These are phyloP conservation scores for Oryza longistaminata DNA, from an alignment of 176 grass and related monocot genomes.

Conservation along the genomic window DNA sequence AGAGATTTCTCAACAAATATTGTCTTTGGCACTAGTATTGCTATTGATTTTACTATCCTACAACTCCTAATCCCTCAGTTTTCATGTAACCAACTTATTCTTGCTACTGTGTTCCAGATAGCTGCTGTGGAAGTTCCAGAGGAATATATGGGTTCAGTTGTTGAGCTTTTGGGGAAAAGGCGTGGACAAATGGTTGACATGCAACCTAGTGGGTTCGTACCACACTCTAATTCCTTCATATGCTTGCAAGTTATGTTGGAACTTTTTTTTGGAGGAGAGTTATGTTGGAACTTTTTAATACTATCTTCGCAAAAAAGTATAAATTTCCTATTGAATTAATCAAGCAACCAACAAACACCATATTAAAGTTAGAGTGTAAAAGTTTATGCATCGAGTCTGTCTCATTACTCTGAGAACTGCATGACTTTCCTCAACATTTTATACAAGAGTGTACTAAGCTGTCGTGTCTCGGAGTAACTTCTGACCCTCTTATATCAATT, in stretches of 20 bases:
- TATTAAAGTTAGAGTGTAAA: not conserved
- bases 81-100: slow-evolving; percentile 26
- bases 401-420: not conserved
- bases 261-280: not conserved
- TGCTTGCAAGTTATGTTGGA: not conserved
- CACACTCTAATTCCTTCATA: slow-evolving; percentile 10
- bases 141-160: slow-evolving; percentile 82
- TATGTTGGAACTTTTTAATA: not conserved
- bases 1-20: not conserved
- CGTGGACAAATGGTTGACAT: slow-evolving; percentile 96
- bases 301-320: not conserved
- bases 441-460: not conserved
- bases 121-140: slow-evolving; percentile 96
- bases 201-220: slow-evolving; percentile 74
- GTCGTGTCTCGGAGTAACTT: not conserved
- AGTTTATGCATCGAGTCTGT: not conserved
- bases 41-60: slow-evolving; percentile 10
- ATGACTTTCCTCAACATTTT: not conserved
- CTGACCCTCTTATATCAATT: not conserved
- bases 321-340: not conserved
- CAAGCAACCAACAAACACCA: not conserved
- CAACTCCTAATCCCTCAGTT: slow-evolving; percentile 33
- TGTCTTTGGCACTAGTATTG: slow-evolving; percentile 7
- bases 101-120: slow-evolving; percentile 62
- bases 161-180: slow-evolving; percentile 93